These are phyloP conservation scores for Pseudoturritis turrita DNA, from an alignment of 345 rosid genomes.

Conservation along the genomic window DNA sequence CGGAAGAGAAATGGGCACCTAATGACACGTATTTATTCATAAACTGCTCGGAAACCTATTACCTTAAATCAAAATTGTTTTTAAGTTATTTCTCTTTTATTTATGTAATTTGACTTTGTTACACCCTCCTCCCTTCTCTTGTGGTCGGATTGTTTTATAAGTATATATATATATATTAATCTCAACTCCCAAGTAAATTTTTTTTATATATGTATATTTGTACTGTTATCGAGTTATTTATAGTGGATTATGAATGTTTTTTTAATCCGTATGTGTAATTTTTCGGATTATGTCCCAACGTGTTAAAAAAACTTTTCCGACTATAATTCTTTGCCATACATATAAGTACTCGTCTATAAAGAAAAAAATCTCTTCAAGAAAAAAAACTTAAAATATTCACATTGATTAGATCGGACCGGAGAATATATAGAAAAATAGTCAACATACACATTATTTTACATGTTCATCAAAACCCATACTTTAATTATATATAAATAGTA, in stretches of 20 bases:
- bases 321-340: too few species aligned
- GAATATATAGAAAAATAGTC: not conserved
- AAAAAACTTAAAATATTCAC: too few species aligned
- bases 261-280: too few species aligned
- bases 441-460: constrained; percentile 5
- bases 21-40: not conserved
- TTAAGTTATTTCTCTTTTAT: not conserved
- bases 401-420: not conserved
- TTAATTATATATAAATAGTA: not conserved
- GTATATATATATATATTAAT: too few species aligned
- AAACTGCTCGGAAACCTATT: not conserved
- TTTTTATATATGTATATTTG: not conserved
- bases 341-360: not conserved
- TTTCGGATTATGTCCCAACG: too few species aligned
- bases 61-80: too few species aligned
- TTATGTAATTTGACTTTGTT: not conserved
- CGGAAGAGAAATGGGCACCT: not conserved
- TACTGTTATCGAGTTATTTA: not conserved
- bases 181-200: not conserved
- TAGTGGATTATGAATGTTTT: not conserved
- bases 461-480: constrained; percentile 1
- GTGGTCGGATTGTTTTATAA: too few species aligned
- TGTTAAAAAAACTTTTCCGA: too few species aligned
- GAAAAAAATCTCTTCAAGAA: not conserved
- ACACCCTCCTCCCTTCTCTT: not conserved